Conservation (phyloP, 345 rosid genomes). For the Moricandia moricandioides region DNA sequence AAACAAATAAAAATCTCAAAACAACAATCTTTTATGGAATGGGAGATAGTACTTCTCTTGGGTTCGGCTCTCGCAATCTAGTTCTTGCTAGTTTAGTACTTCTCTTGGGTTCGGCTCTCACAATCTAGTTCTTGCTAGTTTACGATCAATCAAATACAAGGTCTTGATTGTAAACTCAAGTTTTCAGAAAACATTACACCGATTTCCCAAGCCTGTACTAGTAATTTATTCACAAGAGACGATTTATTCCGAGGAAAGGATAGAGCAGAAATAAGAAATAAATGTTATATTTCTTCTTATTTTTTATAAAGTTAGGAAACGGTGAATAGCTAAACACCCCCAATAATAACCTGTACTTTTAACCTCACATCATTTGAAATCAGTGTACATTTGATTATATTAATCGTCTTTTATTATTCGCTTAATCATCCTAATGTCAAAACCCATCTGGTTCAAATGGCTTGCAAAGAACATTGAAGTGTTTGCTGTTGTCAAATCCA, state of each 20-base stretch:
- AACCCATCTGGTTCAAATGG: constrained; percentile 12
- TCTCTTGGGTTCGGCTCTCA: neutral
- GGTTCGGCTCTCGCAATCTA: too few species aligned
- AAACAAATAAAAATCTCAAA: too few species aligned
- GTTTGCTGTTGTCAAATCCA: constrained; percentile 16
- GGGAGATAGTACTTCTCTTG: too few species aligned
- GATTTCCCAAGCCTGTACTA: neutral
- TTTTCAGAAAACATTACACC: neutral
- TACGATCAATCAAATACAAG: too few species aligned
- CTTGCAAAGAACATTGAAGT: constrained; percentile 15
- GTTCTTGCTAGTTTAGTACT: too few species aligned
- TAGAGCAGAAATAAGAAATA: neutral
- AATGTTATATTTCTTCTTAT: neutral
- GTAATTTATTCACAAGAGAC: neutral
- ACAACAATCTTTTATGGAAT: too few species aligned
- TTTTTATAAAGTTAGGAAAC: neutral
- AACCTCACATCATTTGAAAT: neutral
- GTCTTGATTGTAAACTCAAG: too few species aligned
- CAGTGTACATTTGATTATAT: neutral
- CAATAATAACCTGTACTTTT: neutral
- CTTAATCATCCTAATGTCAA: constrained; percentile 6
- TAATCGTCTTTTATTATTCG: neutral
- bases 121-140: neutral
- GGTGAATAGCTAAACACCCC: neutral
- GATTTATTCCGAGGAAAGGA: neutral